Evolutionary conservation across 2,329 filamentous ascomycete species (phyloP).

Genomic region (Alternaria atra): DNA sequence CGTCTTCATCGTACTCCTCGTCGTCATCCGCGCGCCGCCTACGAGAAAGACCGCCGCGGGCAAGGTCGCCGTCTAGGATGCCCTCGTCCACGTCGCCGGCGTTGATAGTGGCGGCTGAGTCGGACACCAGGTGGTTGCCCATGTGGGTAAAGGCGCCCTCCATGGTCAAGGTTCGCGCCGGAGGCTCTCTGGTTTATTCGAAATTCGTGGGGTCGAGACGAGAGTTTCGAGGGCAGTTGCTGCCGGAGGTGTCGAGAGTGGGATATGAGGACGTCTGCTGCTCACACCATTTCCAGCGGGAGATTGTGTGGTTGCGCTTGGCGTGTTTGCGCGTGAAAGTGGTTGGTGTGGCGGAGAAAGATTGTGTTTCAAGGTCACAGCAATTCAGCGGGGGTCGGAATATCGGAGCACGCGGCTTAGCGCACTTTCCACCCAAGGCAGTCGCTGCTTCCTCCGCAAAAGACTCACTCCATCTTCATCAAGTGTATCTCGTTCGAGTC

Average conservation of each 20-base stretch:
- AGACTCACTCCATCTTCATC: neutral
- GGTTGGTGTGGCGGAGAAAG: slow-evolving; percentile 31
- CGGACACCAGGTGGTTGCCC: slow-evolving; percentile 85
- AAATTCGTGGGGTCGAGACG: slow-evolving; percentile 12
- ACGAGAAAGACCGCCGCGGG: slow-evolving; percentile 66
- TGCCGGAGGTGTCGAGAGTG: slow-evolving; percentile 4
- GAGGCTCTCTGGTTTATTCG: slow-evolving; percentile 3
- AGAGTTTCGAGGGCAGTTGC: slow-evolving; percentile 13
- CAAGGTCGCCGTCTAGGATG: slow-evolving; percentile 73
- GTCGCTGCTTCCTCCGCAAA: neutral
- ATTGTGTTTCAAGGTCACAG: slow-evolving; percentile 16
- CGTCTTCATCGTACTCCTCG: slow-evolving; percentile 86
- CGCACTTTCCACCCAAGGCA: slow-evolving; percentile 4
- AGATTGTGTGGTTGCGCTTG: slow-evolving; percentile 18
- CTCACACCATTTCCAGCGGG: slow-evolving; percentile 41
- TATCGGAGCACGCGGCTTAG: slow-evolving; percentile 14
- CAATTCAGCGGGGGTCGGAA: slow-evolving; percentile 18
- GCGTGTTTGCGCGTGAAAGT: slow-evolving; percentile 28
- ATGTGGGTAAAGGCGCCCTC: slow-evolving; percentile 89
- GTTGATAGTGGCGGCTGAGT: slow-evolving; percentile 86
- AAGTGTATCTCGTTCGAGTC: neutral
- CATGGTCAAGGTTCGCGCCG: slow-evolving; percentile 60
- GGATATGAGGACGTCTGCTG: slow-evolving; percentile 3
- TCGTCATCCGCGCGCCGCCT: slow-evolving; percentile 79
- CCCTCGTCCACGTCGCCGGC: slow-evolving; percentile 87